Evolutionary conservation across 2,329 filamentous ascomycete genomes (phyloP), one percentile per base, ranked within the genome.

Genomic region (Monosporascus sp.): DNA sequence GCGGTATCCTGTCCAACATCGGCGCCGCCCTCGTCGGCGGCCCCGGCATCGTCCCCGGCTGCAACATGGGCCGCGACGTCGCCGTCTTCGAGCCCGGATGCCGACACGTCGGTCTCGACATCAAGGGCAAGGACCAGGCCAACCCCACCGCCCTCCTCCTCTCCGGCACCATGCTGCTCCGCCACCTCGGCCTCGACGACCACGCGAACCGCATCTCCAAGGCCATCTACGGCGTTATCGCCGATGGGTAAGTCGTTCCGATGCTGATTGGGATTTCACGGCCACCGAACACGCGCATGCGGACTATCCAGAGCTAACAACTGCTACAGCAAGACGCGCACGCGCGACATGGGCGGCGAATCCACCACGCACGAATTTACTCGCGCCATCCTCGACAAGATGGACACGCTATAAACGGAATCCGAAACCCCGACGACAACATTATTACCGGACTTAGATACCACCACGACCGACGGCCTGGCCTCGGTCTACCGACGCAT

Each of bases 51-150:
- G 94, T 99, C 45, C 94, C 94, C 56, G 94, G 94, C 67, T 97
- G 92, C 85, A 99, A 97, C 83, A 99, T 99, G 92, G 94, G 94
- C 70, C 90, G 94, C 63, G 92, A 99, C 63, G 90, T 97, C 53
- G 94, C 94, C 65, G 90, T 99, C 63, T 99, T 99, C 75, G 94
- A 99, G 83, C 94, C 94, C 57, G 94, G 94, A 62, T 99, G 94
- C 87, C 88, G 94, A 77, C 94, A 99, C 83, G 94, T 99, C 71
- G 94, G 94, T 77, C 88, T 99, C 49, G 94, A 99, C 74, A 99
- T 99, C 79, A 92, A 97, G 86, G 94, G 94, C 80, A 97, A 97
- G 82, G 92, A 97, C 77, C 91, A 97, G 80, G 94, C 94, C 62
- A 99, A 99, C 83, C 94, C 94, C 51, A 97, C 91, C 53, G 94